phyloP scores from a whole-genome alignment of 2,329 filamentous ascomycete species.

The Exophiala spinifera region DNA sequence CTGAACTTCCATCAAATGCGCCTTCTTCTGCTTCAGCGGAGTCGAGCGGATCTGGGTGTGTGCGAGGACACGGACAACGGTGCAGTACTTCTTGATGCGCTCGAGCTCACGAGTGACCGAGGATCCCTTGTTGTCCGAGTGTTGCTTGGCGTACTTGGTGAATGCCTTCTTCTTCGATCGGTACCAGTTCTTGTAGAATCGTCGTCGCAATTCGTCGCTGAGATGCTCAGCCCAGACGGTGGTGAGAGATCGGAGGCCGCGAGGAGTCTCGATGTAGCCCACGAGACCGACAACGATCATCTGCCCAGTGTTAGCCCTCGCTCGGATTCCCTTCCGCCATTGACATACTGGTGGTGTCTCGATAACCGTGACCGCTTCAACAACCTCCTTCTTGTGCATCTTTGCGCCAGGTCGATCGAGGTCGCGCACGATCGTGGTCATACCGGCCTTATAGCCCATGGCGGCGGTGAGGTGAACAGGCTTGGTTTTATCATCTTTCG shows the following conservation, averaged over 20 bases:
- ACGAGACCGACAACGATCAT: slow-evolving; percentile 99
- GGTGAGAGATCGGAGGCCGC: slow-evolving; percentile 97
- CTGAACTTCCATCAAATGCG: slow-evolving; percentile 99
- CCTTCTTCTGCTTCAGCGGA: slow-evolving; percentile 99
- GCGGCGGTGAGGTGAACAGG: slow-evolving; percentile 95
- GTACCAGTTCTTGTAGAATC: slow-evolving; percentile 99
- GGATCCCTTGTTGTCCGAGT: slow-evolving; percentile 87
- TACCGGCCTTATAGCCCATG: slow-evolving; percentile 99
- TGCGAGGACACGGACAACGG: slow-evolving; percentile 96
- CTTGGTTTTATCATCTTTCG: slow-evolving; percentile 99
- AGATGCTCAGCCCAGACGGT: slow-evolving; percentile 99
- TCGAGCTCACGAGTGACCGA: slow-evolving; percentile 96
- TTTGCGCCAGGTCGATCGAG: slow-evolving; percentile 98
- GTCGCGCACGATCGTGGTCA: slow-evolving; percentile 99
- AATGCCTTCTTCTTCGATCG: slow-evolving; percentile 99
- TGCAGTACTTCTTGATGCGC: slow-evolving; percentile 99
- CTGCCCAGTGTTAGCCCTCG: slow-evolving; percentile 49
- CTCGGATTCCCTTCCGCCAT: slow-evolving; percentile 23
- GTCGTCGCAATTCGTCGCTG: slow-evolving; percentile 96
- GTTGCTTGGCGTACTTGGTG: slow-evolving; percentile 99
- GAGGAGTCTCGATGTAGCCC: slow-evolving; percentile 99
- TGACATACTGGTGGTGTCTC: slow-evolving; percentile 92
- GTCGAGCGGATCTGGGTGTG: slow-evolving; percentile 99
- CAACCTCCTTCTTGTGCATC: slow-evolving; percentile 98
- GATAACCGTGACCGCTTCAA: slow-evolving; percentile 83